Percentiles rank a stretch among this genome's conserved stretches.
phyloP scores from a whole-genome alignment of 805 yeast genomes.

The Suhomyces xylopsoci region DNA sequence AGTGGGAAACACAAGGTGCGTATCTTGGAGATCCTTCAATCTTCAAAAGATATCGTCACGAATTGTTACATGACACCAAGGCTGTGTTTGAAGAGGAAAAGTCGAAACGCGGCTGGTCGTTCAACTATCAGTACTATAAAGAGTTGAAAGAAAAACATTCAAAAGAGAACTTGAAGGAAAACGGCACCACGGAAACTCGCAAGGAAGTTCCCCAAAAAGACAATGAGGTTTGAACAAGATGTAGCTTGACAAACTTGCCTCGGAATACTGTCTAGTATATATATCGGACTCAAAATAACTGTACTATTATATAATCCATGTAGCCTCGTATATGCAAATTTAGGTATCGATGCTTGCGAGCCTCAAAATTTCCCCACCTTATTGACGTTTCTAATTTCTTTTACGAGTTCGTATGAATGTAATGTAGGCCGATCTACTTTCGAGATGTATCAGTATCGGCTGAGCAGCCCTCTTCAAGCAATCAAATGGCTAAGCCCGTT shows the following conservation, averaged over 20 bases:
- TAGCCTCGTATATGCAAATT: background rate
- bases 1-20: slow-evolving; percentile 41
- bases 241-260: background rate
- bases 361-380: background rate
- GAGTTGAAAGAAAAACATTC: slow-evolving; percentile 24
- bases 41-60: slow-evolving; percentile 27
- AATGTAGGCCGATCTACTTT: background rate
- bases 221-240: background rate
- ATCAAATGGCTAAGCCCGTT: background rate
- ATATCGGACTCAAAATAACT: background rate
- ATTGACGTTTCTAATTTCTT: background rate
- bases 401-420: background rate
- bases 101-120: slow-evolving; percentile 28
- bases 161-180: slow-evolving; percentile 4
- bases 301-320: background rate
- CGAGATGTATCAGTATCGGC: background rate
- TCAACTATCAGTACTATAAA: slow-evolving; percentile 26
- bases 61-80: slow-evolving; percentile 21
- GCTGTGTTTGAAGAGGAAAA: slow-evolving; percentile 9
- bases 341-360: background rate
- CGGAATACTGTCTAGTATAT: background rate
- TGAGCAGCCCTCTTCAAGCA: background rate
- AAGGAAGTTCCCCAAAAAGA: background rate
- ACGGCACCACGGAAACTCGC: background rate
- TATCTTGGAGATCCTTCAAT: slow-evolving; percentile 27